These are phyloP conservation scores for Schizophyllum amplum DNA, from an alignment of 1,284 basidiomycete species.

Conservation along the genomic window DNA sequence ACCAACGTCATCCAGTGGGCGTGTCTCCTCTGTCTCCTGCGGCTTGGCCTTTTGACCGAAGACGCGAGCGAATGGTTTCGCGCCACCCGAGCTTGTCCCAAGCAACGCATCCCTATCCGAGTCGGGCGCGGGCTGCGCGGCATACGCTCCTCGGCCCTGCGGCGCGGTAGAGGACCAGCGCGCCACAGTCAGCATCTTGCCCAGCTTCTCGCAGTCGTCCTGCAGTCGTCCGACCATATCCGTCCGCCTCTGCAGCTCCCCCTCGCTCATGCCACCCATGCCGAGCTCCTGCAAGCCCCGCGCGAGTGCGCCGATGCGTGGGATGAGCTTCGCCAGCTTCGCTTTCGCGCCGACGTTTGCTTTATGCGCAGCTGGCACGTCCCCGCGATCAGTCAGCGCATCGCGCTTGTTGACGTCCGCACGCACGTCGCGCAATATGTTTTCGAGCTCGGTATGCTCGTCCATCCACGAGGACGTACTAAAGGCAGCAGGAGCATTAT, in stretches of 20 bases:
- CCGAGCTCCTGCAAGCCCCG: constrained; percentile 61
- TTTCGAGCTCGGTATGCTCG: constrained; percentile 71
- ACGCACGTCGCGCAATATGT: constrained; percentile 71
- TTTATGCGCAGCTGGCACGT: constrained; percentile 68
- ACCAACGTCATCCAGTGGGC: constrained; percentile 80
- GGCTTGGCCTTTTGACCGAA: constrained; percentile 62
- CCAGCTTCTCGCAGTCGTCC: constrained; percentile 80
- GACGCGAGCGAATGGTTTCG: constrained; percentile 62
- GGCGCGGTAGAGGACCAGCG: constrained; percentile 25
- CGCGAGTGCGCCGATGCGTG: constrained; percentile 63
- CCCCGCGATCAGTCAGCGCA: constrained; percentile 67
- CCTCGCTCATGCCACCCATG: constrained; percentile 67
- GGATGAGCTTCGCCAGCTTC: constrained; percentile 67
- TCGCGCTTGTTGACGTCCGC: constrained; percentile 84
- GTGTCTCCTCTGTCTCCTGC: constrained; percentile 79
- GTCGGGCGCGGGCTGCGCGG: constrained; percentile 34
- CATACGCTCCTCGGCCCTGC: constrained; percentile 7
- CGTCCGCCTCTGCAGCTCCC: constrained; percentile 75
- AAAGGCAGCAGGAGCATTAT: constrained; percentile 26
- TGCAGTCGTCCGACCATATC: constrained; percentile 78
- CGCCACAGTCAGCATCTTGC: constrained; percentile 68
- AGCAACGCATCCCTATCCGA: constrained; percentile 62
- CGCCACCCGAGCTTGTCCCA: constrained; percentile 27
- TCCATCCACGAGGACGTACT: constrained; percentile 78
- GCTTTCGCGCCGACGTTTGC: constrained; percentile 80